Base-by-base conservation (phyloP, 768 basidiomycete genomes). In the Leccinum aurantiacum region DNA sequence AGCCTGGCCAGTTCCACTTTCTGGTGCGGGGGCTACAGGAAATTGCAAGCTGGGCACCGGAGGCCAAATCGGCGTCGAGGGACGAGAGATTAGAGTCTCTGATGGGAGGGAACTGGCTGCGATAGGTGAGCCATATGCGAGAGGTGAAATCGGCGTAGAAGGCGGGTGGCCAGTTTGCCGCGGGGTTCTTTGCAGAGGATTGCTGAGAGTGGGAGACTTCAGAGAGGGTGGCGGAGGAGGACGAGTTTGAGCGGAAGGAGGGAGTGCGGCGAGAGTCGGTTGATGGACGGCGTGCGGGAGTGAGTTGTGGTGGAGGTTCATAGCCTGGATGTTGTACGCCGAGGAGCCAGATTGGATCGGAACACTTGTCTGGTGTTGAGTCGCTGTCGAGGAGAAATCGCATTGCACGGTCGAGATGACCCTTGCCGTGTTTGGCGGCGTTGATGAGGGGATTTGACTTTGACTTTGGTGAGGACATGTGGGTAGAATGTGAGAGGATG, bases 141-240 rank as follows among this genome's bases (percentile, higher is more conserved):
- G 91, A 91, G 0, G 87, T 87, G 72, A 96, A 98, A 75, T 98
- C 95, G 13, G 82, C 79, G 68, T 95, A 94, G 71, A 97, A 97
- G 37, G 83, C 81, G 8, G 87, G 82, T 0, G 91, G 91, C 92
- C 92, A 93, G 67, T 83, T 78, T 14, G 68, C 74, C 1, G 71
- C 71, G 13, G 69, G 66, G 38, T 72, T 63, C 60, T 74, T 72
- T 53, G 58, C 53, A 6, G 78, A 70, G 0, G 74, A 64, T 0
- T 73, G 64, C 35, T 77, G 75, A 0, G 78, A 78, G 31, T 79
- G 74, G 4, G 78, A 77, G 19, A 76, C 67, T 11, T 75, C 73
- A 3, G 70, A 66, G 49, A 69, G 58, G 29, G 72, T 71, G 19
- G 68, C 68, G 63, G 80, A 76, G 15, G 79, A 77, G 8, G 80